Evolutionary conservation across 345 rosid genomes (phyloP), one percentile per base, ranked within the genome.

Genomic region (Eucalyptus caleyi): DNA sequence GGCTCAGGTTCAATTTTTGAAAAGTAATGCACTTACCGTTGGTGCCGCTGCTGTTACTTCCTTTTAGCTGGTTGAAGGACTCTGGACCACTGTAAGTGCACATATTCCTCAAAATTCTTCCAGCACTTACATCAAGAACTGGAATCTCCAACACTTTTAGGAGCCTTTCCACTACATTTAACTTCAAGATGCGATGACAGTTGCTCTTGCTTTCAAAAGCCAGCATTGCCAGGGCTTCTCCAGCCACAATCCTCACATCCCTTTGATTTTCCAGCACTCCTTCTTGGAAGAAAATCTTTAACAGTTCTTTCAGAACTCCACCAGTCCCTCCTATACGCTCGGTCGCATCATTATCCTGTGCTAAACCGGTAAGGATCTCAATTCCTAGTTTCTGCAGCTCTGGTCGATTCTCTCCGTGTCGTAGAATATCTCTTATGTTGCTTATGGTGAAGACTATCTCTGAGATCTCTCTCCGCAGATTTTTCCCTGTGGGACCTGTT

Each of bases 171-270:
- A 93, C 88, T 9, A 91, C 94, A 30, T 93, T 90, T 62, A 95
- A 88, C 87, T 92, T 96, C 91, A 96, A 92, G 87, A 96, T 94
- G 50, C 94, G 94, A 60, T 90, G 89, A 90, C 98, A 97, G 62
- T 97, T 97, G 16, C 91, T 88, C 91, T 87, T 93, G 93, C 98
- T 97, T 91, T 96, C 98, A 65, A 94, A 93, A 59, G 94, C 96
- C 89, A 97, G 90, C 98, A 96, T 94, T 19, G 96, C 97, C 62
- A 97, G 93, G 14, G 98, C 98, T 93, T 95, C 97, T 89, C 99
- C 99, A 44, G 98, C 96, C 9, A 95, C 97, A 40, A 88, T 91
- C 88, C 95, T 93, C 32, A 94, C 98, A 86, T 90, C 92, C 72
- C 91, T 82, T 67, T 91, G 92, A 0, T 92, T 90, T 44, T 87